These are phyloP conservation scores for Dendrobium catenatum DNA, from an alignment of 106 monocot species.

Conservation along the genomic window DNA sequence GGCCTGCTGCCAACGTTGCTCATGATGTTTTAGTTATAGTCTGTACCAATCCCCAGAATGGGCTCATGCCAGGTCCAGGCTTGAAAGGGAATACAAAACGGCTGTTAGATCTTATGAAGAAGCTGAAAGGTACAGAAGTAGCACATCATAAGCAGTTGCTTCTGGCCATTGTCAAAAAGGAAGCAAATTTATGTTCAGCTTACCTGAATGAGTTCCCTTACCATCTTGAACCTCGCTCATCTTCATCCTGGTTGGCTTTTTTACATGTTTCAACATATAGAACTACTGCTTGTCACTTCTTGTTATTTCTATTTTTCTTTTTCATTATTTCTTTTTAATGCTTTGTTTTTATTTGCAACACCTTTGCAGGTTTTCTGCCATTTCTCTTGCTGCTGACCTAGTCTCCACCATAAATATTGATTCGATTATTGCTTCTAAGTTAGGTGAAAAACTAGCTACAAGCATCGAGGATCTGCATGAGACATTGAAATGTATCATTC, in stretches of 20 bases:
- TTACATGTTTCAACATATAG: not conserved
- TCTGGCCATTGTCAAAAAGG: constrained; percentile 53
- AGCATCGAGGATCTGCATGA: constrained; percentile 26
- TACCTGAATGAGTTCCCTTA: constrained; percentile 88
- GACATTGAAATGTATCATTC: constrained; percentile 70
- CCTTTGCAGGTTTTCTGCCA: constrained; percentile 73
- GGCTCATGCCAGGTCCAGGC: constrained; percentile 64
- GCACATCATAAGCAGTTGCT: constrained; percentile 60
- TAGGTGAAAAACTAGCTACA: constrained; percentile 8
- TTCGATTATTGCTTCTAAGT: constrained; percentile 14
- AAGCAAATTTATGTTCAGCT: constrained; percentile 48
- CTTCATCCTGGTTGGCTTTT: constrained; percentile 64
- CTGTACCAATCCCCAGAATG: constrained; percentile 90
- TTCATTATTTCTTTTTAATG: constrained; percentile 1
- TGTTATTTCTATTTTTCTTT: not conserved
- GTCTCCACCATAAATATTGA: constrained; percentile 41
- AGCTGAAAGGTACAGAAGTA: constrained; percentile 68
- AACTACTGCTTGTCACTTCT: not conserved
- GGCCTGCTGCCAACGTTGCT: constrained; percentile 56
- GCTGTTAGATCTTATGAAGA: constrained; percentile 84
- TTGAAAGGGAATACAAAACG: constrained; percentile 79
- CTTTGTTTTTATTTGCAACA: constrained; percentile 1
- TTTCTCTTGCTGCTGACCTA: constrained; percentile 80
- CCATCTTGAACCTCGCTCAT: constrained; percentile 55
- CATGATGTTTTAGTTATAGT: constrained; percentile 79